These are phyloP conservation scores for Neurospora cerealis DNA, from an alignment of 495 filamentous ascomycete genomes.

Conservation along the genomic window DNA sequence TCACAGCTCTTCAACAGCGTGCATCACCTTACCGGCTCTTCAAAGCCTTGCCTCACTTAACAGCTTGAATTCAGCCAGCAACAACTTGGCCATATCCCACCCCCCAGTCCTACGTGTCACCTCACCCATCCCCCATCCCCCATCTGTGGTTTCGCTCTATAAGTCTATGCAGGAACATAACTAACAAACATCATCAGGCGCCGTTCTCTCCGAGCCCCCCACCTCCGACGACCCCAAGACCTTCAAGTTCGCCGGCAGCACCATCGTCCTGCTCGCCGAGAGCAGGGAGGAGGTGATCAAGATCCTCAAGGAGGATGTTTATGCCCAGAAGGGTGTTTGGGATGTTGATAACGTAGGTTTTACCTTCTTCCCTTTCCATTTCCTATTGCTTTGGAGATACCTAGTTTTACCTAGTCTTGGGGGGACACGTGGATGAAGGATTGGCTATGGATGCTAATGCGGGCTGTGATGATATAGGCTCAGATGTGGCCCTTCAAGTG, in stretches of 20 bases:
- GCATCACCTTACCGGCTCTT: no score
- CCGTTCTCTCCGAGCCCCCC: constrained; percentile 57
- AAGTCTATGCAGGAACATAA: neutral
- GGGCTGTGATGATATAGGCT: constrained; percentile 7
- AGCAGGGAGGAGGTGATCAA: constrained; percentile 60
- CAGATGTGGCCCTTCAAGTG: constrained; percentile 36
- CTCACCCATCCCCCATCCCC: no score
- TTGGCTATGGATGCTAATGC: neutral
- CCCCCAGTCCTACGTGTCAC: no score
- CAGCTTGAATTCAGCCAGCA: no score
- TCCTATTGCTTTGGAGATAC: no score
- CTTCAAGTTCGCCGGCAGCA: constrained; percentile 59
- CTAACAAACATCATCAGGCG: constrained; percentile 37
- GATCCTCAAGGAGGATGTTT: constrained; percentile 61
- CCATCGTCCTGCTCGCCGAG: constrained; percentile 51
- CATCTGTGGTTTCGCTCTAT: no score
- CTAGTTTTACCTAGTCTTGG: no score
- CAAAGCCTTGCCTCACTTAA: no score
- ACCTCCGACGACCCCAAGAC: constrained; percentile 46
- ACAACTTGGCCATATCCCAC: no score
- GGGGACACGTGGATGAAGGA: no score
- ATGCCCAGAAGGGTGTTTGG: constrained; percentile 65
- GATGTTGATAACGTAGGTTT: constrained; percentile 58
- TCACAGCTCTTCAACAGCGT: no score
- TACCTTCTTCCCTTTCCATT: neutral